Evolutionary conservation across 2,329 filamentous ascomycete species (phyloP), one percentile per base, ranked within the genome.

Genomic region (Aurifilum marmelostoma): DNA sequence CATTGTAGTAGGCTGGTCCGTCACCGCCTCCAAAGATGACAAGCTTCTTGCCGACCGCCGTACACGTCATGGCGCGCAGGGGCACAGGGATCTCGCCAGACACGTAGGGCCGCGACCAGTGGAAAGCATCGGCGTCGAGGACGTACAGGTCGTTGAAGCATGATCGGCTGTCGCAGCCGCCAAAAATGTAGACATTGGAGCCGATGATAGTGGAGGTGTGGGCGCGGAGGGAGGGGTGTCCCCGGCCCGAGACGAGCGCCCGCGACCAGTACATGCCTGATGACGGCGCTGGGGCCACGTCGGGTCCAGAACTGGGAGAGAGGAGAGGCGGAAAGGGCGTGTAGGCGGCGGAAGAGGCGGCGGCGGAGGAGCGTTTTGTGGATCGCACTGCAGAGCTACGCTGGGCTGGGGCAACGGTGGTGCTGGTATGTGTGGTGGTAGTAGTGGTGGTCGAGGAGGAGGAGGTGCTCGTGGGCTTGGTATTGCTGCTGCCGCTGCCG

Each of bases 261-360:
- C 83, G 84, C 66, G 88, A 90, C 89, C 89, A 91, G 80, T 92
- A 92, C 89, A 92, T 91, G 74, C 89, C 89, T 63, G 88, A 89
- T 24, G 89, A 86, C 34, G 89, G 89, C 21, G 89, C 88, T 3
- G 85, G 82, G 12, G 85, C 82, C 24, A 91, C 88, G 69, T 90
- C 85, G 7, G 87, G 84, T 1, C 86, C 86, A 34, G 84, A 85
- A 60, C 80, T 80, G 14, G 86, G 83, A 73, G 88, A 84, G 47
- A 84, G 85, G 5, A 90, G 80, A n/a, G 86, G 81, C 43, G 88
- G 88, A 63, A 87, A 88, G 1, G 83, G 76, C 9, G 81, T 80
- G 73, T 87, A 81, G 63, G 82, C 77, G 9, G 27, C 81, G 80
- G 54, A 37, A 50, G 27, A 27, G 6, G 37, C 37, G 18, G 63